Evolutionary conservation across 2,329 filamentous ascomycete species (phyloP).

Genomic region (Neospermospora avenae): DNA sequence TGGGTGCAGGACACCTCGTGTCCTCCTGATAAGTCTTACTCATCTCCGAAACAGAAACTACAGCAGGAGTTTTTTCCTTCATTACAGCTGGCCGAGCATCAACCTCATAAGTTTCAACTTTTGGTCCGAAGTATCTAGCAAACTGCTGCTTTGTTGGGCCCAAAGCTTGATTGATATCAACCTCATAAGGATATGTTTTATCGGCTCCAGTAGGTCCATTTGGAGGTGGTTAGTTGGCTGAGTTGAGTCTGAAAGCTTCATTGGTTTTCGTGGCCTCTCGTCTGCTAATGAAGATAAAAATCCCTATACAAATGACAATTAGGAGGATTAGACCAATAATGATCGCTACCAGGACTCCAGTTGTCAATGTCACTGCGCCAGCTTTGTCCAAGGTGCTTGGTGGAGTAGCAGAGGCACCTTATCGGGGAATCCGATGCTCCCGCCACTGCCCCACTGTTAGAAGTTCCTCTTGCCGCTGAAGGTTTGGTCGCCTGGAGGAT

Average conservation of each 20-base stretch:
- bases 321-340: slow-evolving; percentile 9
- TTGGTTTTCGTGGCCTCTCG: slow-evolving; percentile 8
- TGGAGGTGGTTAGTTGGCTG: slow-evolving; percentile 13
- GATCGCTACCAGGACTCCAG: slow-evolving; percentile 14
- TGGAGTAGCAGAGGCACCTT: neutral
- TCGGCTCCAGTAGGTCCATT: slow-evolving; percentile 23
- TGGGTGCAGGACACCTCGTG: neutral
- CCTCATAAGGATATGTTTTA: slow-evolving; percentile 21
- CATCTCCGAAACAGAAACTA: slow-evolving; percentile 3
- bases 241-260: slow-evolving; percentile 13
- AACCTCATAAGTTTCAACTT: slow-evolving; percentile 20
- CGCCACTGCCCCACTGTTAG: neutral
- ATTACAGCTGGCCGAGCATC: slow-evolving; percentile 10
- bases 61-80: neutral
- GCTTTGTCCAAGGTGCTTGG: neutral
- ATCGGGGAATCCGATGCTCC: neutral
- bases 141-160: slow-evolving; percentile 1
- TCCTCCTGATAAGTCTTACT: neutral
- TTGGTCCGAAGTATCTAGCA: slow-evolving; percentile 12
- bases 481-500: neutral
- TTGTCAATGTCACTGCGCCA: slow-evolving; percentile 4
- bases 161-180: slow-evolving; percentile 12
- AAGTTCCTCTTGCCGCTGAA: neutral
- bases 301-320: slow-evolving; percentile 3
- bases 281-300: slow-evolving; percentile 15